Base-by-base conservation (phyloP, 768 basidiomycete genomes). In the Paxillus rubicundulus region DNA sequence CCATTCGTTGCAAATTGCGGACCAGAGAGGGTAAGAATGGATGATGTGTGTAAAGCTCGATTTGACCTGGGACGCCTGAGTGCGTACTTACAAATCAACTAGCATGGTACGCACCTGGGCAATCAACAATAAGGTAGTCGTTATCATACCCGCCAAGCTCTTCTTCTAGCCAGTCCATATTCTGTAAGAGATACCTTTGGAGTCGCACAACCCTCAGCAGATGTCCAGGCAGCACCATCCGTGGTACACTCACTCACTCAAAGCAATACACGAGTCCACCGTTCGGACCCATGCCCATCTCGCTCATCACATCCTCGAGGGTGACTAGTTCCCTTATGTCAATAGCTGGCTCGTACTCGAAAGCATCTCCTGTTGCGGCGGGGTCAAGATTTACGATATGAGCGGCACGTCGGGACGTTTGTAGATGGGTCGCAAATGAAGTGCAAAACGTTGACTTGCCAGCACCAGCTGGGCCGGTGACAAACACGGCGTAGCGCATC, bases 381-480 rank as follows among this genome's bases (percentile, higher is more conserved):
- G 97, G 97, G 71, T 98, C 97, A 55, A 98, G 85, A 71, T 98
- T 99, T 69, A 98, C 90, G 46, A 98, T 85, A 74, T 98, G 95
- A 1, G 83, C 91, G 0, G 85, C 82, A 8, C 97, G 82, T 56
- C 84, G 88, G 45, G 92, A 81, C 2, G 89, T 79, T 51, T 80
- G 82, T 5, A 98, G 82, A 72, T 98, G 96, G 9, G 90, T 94
- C 54, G 98, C 78, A 58, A 98, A 85, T 1, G 94, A 82, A 18
- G 81, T 76, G 61, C 90, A 89, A 64, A 99, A 96, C 0, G 97
- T 98, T 0, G 93, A 92, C 75, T 99, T 99, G 46, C 97, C 97
- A 13, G 97, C 93, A 45, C 97, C 97, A 2, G 97, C 97, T 44
- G 97, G 97, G n/a, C 97, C 97, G 50, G 87, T 89, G 46, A 93